phyloP scores from a whole-genome alignment of 2,329 filamentous ascomycete species.

The Neonectria ditissima region DNA sequence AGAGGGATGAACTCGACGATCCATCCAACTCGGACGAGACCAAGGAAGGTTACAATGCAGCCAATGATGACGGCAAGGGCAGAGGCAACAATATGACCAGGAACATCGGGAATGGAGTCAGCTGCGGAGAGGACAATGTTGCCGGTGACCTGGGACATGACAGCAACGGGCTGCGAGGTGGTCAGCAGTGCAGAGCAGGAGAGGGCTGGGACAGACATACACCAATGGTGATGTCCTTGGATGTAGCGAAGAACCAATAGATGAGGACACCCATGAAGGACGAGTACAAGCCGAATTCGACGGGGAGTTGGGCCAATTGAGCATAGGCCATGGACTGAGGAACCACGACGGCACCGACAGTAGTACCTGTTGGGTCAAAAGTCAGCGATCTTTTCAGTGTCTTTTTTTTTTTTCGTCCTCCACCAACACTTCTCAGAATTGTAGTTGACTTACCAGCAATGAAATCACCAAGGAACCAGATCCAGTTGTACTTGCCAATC shows the following conservation, averaged over 20 bases:
- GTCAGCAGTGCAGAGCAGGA: conserved; percentile 27
- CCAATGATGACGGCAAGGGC: conserved; percentile 62
- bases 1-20: conserved; percentile 67
- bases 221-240: conserved; percentile 89
- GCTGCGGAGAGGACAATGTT: conserved; percentile 58
- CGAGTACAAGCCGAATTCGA: conserved; percentile 69
- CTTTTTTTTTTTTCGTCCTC: conserved; percentile 3
- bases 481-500: conserved; percentile 63
- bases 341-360: conserved; percentile 66
- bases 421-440: background rate
- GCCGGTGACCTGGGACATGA: conserved; percentile 65
- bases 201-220: conserved; percentile 59
- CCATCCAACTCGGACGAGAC: conserved; percentile 64
- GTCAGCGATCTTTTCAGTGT: conserved; percentile 37
- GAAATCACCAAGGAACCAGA: conserved; percentile 61
- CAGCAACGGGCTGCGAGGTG: conserved; percentile 60
- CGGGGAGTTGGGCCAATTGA: conserved; percentile 58
- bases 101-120: conserved; percentile 53
- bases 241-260: conserved; percentile 98
- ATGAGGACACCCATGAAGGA: conserved; percentile 96
- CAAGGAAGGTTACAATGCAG: conserved; percentile 61
- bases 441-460: conserved; percentile 54
- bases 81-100: conserved; percentile 59
- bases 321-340: conserved; percentile 68
- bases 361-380: conserved; percentile 48